These are phyloP conservation scores for Neurospora terricola DNA, from an alignment of 495 filamentous ascomycete species.

Conservation along the genomic window DNA sequence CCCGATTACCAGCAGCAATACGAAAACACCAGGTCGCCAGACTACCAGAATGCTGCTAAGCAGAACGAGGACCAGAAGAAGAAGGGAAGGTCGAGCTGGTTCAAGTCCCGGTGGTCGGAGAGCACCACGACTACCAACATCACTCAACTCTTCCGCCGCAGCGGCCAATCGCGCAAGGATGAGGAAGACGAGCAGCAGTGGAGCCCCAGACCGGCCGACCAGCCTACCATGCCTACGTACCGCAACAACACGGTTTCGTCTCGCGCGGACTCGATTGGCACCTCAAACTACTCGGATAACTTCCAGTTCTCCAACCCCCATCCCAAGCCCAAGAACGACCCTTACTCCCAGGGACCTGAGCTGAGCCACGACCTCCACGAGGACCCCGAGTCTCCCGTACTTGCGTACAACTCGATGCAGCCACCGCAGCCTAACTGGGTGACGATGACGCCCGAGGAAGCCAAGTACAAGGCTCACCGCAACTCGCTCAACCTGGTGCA, in stretches of 20 bases:
- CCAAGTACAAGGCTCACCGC: constrained; percentile 85
- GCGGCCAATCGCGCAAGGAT: constrained; percentile 37
- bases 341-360: constrained; percentile 48
- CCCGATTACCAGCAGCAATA: constrained; percentile 34
- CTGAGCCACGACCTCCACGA: constrained; percentile 14
- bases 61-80: constrained; percentile 78
- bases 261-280: constrained; percentile 58
- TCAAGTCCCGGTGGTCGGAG: constrained; percentile 96
- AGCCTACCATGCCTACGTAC: constrained; percentile 4
- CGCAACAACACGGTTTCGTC: constrained; percentile 32
- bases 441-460: constrained; percentile 58
- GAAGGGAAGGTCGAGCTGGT: constrained; percentile 81
- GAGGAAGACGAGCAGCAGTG: constrained; percentile 25
- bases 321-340: constrained; percentile 45
- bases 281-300: constrained; percentile 45
- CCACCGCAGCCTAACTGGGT: constrained; percentile 24
- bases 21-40: constrained; percentile 28
- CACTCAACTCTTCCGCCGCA: constrained; percentile 40
- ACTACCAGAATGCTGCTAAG: constrained; percentile 32
- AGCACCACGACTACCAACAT: constrained; percentile 67
- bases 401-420: constrained; percentile 16
- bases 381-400: constrained; percentile 4
- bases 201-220: neutral
- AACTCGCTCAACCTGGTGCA: constrained; percentile 83
- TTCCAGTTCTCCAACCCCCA: constrained; percentile 55